A percentile compares a stretch with the other conserved stretches of the same genome.
Conservation (phyloP, 331 rosid genomes). For the Quercus tomentella region DNA sequence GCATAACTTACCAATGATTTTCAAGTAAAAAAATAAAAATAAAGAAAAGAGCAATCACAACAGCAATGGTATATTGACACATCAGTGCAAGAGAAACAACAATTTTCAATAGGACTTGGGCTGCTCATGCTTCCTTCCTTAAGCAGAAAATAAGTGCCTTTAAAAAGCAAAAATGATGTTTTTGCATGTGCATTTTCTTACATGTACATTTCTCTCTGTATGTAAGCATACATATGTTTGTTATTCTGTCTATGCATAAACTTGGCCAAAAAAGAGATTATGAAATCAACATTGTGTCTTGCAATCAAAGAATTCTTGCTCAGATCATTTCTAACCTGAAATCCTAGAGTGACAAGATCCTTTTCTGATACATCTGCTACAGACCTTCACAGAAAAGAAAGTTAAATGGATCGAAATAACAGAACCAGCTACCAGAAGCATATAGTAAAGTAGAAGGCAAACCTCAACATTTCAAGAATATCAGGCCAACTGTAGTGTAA, state of each 20-base stretch:
- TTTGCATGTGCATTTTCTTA: background rate
- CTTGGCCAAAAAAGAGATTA: background rate
- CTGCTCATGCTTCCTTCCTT: background rate
- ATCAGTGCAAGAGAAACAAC: too few relatives aligned
- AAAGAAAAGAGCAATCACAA: too few relatives aligned
- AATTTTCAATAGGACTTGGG: background rate
- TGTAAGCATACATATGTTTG: background rate
- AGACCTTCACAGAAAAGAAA: conserved; percentile 50
- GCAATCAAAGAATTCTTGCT: background rate
- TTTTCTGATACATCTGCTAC: conserved; percentile 93
- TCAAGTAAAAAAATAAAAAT: too few relatives aligned
- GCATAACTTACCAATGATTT: too few relatives aligned
- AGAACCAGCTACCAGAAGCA: conserved; percentile 1
- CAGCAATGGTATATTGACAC: too few relatives aligned
- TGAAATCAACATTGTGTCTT: background rate
- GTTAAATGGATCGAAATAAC: conserved; percentile 23
- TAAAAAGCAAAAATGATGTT: background rate
- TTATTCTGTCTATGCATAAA: background rate
- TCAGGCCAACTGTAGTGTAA: conserved; percentile 83
- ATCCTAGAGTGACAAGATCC: conserved; percentile 90
- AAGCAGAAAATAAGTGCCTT: background rate
- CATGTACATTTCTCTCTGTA: background rate
- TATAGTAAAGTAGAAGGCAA: conserved; percentile 22
- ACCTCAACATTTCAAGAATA: conserved; percentile 98
- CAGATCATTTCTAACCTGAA: conserved; percentile 64